Evolutionary conservation across 371 early-diverging fungal genomes (phyloP).

Genomic region (Catenaria anguillulae): DNA sequence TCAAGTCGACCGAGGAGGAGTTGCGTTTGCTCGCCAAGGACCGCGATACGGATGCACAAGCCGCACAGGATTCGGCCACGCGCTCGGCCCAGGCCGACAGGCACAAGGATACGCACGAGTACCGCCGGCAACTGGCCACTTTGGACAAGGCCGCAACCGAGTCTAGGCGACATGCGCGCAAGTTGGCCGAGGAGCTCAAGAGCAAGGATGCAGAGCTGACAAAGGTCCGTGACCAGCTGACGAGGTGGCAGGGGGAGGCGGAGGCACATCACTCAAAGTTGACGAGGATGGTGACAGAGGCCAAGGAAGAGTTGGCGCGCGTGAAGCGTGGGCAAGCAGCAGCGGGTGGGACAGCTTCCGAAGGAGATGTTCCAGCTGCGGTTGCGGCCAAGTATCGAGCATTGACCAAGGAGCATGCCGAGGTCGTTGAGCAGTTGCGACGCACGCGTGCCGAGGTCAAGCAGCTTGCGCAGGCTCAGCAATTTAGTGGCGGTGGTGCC

Average conservation of each 20-base stretch:
- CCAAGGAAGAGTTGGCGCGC: no score
- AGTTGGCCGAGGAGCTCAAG: neutral
- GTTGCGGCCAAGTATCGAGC: no score
- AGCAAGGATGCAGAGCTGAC: neutral
- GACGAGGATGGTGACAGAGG: neutral
- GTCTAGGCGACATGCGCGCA: neutral
- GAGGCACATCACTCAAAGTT: neutral
- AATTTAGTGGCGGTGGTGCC: no score
- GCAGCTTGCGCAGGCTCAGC: no score
- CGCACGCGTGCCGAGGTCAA: no score
- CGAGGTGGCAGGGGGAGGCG: neutral
- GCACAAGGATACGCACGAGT: neutral
- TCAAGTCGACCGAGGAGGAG: neutral
- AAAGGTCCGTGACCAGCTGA: neutral
- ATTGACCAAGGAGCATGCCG: no score
- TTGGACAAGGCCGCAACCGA: neutral
- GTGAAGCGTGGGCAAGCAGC: no score
- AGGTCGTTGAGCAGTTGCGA: no score
- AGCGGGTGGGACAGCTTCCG: no score
- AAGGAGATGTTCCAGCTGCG: no score
- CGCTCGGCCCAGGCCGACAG: neutral
- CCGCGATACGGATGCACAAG: neutral
- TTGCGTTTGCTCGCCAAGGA: neutral
- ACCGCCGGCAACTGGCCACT: neutral
- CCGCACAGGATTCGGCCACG: neutral